phyloP scores from a whole-genome alignment of 108 stramenopile species.

The Cylindrotheca fusiformis region DNA sequence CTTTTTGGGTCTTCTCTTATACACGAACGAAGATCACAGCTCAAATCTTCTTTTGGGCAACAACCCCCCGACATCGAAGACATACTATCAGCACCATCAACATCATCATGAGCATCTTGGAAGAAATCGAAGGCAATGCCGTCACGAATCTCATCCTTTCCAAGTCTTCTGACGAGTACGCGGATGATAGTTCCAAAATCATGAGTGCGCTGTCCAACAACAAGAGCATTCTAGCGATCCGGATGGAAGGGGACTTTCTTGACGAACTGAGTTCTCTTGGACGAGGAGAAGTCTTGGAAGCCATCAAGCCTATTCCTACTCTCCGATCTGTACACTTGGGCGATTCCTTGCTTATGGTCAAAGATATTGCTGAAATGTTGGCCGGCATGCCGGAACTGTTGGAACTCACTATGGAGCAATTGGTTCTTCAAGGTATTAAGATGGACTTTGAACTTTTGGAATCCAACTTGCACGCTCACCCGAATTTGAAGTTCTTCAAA shows the following conservation, averaged over 20 bases:
- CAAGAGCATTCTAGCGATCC: not conserved
- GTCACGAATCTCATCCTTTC: constrained; percentile 1
- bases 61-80: too few relatives aligned
- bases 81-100: too few relatives aligned
- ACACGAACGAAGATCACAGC: too few relatives aligned
- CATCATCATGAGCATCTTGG: not conserved
- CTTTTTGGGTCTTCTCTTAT: too few relatives aligned
- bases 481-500: not conserved
- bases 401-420: not conserved
- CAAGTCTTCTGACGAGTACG: not conserved
- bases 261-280: not conserved
- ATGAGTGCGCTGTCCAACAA: not conserved
- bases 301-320: not conserved
- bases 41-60: too few relatives aligned
- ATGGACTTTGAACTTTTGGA: not conserved
- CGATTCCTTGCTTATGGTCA: not conserved
- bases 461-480: not conserved
- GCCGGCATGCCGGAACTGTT: not conserved
- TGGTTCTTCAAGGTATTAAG: not conserved
- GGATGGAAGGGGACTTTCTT: not conserved
- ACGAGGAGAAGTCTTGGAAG: not conserved
- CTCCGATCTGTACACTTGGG: not conserved
- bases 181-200: not conserved
- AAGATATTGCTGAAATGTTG: not conserved
- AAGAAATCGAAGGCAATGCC: not conserved